Percentiles rank a stretch among this genome's conserved stretches.
These are phyloP conservation scores for Sanghuangporus baumii DNA, from an alignment of 1,284 basidiomycete species.

Conservation along the genomic window DNA sequence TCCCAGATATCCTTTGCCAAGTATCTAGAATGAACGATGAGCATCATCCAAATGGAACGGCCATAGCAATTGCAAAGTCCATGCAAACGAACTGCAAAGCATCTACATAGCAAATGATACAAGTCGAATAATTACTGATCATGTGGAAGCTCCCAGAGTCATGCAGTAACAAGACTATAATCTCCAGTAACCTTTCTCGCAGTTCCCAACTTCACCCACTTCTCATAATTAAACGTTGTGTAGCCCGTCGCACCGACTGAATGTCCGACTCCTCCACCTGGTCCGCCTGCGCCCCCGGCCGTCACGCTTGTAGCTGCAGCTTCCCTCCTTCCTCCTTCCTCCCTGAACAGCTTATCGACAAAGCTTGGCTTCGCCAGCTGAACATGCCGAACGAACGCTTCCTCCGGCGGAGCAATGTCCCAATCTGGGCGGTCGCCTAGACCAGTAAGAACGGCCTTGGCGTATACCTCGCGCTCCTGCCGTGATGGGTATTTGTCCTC, in stretches of 20 bases:
- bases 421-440: conserved; percentile 36
- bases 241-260: neutral
- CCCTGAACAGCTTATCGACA: conserved; percentile 21
- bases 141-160: neutral
- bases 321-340: neutral
- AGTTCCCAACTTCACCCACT: conserved; percentile 23
- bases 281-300: neutral
- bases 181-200: conserved; percentile 14
- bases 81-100: neutral
- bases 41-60: too few species aligned
- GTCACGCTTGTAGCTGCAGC: neutral
- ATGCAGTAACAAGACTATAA: conserved; percentile 4
- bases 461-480: conserved; percentile 53
- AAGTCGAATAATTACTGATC: neutral
- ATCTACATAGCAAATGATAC: neutral
- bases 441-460: conserved; percentile 44
- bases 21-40: too few species aligned
- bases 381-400: conserved; percentile 34
- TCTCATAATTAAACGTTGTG: conserved; percentile 35
- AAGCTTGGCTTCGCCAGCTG: conserved; percentile 32
- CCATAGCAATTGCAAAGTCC: neutral
- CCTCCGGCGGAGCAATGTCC: conserved; percentile 34
- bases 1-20: too few species aligned
- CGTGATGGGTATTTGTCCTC: conserved; percentile 40
- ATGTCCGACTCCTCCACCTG: neutral